Evolutionary conservation across 2,329 filamentous ascomycete species (phyloP).

Genomic region (Gnomoniopsis sp.): DNA sequence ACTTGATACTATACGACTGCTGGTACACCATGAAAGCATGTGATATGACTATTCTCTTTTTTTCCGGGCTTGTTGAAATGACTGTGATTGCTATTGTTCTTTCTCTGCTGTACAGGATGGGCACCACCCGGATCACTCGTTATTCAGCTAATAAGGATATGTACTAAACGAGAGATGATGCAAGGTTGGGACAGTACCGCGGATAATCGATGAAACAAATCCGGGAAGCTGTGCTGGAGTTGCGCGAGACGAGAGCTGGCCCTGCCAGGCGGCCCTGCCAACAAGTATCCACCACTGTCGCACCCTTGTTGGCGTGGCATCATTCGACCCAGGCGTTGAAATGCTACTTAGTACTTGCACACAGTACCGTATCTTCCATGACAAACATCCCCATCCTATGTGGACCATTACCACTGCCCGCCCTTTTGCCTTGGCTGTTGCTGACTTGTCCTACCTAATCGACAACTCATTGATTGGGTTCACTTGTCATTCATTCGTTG

Average conservation of each 20-base stretch:
- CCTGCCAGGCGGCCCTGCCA: neutral
- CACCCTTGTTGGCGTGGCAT: too few relatives aligned
- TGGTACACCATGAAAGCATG: neutral
- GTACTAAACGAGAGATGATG: conserved; percentile 2
- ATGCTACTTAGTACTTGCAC: neutral
- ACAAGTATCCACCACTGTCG: too few relatives aligned
- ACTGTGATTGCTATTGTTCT: neutral
- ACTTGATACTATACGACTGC: neutral
- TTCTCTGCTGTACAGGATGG: neutral
- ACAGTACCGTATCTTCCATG: conserved; percentile 3
- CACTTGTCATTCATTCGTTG: neutral
- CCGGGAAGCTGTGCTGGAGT: neutral
- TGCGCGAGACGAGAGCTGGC: neutral
- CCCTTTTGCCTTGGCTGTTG: neutral
- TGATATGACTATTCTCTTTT: too few relatives aligned
- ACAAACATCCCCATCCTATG: conserved; percentile 1
- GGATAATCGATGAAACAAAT: neutral
- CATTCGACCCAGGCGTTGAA: neutral
- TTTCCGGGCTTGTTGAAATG: too few relatives aligned
- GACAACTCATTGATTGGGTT: neutral
- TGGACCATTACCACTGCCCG: conserved; percentile 1
- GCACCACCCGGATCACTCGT: neutral
- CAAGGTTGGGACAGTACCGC: neutral
- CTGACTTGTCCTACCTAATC: neutral
- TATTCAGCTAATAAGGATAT: conserved; percentile 8